phyloP scores from a whole-genome alignment of 2,329 filamentous ascomycete genomes.

The Blastomyces emzantsi region DNA sequence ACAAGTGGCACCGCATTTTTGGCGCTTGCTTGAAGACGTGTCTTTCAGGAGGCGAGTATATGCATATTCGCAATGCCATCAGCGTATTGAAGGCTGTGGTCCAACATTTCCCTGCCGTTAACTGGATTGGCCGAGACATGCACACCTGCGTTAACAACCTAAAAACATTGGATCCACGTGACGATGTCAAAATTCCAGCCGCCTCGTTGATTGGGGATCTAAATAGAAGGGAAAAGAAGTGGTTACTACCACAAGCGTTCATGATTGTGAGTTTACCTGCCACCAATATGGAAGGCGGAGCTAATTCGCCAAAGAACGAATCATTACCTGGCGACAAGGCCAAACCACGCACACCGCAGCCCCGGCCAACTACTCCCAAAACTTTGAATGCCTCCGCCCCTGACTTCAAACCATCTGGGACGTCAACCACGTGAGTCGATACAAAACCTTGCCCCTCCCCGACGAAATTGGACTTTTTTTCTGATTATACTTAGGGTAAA shows the following conservation, averaged over 20 bases:
- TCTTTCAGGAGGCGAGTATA: conserved; percentile 77
- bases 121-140: conserved; percentile 63
- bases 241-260: conserved; percentile 42
- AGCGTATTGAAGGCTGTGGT: conserved; percentile 74
- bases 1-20: conserved; percentile 82
- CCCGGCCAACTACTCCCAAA: conserved; percentile 27
- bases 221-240: conserved; percentile 41
- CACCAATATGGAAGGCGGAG: conserved; percentile 14
- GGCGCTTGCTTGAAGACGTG: conserved; percentile 72
- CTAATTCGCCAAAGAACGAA: conserved; percentile 22
- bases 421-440: conserved; percentile 29
- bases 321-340: conserved; percentile 21
- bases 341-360: conserved; percentile 24
- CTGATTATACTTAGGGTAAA: conserved; percentile 26
- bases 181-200: conserved; percentile 43
- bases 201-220: conserved; percentile 43
- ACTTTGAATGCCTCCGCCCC: conserved; percentile 34
- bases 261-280: conserved; percentile 27
- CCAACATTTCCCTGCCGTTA: conserved; percentile 76
- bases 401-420: conserved; percentile 32
- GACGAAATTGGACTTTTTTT: conserved; percentile 10
- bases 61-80: conserved; percentile 95
- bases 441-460: neutral
- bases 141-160: conserved; percentile 36
- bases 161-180: conserved; percentile 36